Percentiles rank a stretch among this genome's conserved stretches.
phyloP scores from a whole-genome alignment of 768 basidiomycete species.

The Boletus huronensis region DNA sequence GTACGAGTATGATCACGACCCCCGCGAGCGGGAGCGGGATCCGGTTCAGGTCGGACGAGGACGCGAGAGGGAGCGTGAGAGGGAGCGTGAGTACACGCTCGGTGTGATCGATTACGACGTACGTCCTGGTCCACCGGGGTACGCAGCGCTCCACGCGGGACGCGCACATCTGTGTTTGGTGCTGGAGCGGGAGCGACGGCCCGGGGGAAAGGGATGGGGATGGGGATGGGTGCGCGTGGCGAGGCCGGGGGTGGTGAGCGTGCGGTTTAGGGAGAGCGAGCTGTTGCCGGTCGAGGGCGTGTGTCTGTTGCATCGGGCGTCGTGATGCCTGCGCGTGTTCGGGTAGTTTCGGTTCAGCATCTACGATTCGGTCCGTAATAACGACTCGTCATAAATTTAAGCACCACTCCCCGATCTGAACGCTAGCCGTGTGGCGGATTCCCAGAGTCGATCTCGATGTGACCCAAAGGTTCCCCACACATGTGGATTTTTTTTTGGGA shows the following conservation, averaged over 20 bases:
- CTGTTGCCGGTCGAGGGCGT: slow-evolving; percentile 18
- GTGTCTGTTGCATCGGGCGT: slow-evolving; percentile 21
- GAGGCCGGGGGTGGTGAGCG: slow-evolving; percentile 18
- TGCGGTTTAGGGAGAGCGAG: slow-evolving; percentile 25
- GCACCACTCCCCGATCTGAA: too few relatives aligned
- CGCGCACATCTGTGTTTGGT: slow-evolving; percentile 22
- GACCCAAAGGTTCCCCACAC: too few relatives aligned
- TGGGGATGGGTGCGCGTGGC: slow-evolving; percentile 17
- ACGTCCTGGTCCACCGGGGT: slow-evolving; percentile 19
- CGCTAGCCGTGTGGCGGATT: too few relatives aligned
- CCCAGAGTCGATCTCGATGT: too few relatives aligned
- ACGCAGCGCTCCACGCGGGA: slow-evolving; percentile 18
- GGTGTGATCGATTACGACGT: slow-evolving; percentile 24
- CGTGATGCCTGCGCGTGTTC: too few relatives aligned
- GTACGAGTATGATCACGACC: slow-evolving; percentile 2
- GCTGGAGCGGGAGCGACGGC: slow-evolving; percentile 21
- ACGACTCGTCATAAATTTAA: too few relatives aligned
- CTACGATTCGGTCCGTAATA: too few relatives aligned
- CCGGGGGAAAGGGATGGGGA: slow-evolving; percentile 7
- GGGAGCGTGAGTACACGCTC: slow-evolving; percentile 18
- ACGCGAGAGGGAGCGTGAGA: slow-evolving; percentile 2
- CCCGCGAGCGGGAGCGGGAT: slow-evolving; percentile 3
- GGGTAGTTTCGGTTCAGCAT: too few relatives aligned
- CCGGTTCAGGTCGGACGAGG: slow-evolving; percentile 1
- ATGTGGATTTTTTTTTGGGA: too few relatives aligned